Conservation (phyloP, 1,284 basidiomycete genomes). For the Gomphus bonarii region DNA sequence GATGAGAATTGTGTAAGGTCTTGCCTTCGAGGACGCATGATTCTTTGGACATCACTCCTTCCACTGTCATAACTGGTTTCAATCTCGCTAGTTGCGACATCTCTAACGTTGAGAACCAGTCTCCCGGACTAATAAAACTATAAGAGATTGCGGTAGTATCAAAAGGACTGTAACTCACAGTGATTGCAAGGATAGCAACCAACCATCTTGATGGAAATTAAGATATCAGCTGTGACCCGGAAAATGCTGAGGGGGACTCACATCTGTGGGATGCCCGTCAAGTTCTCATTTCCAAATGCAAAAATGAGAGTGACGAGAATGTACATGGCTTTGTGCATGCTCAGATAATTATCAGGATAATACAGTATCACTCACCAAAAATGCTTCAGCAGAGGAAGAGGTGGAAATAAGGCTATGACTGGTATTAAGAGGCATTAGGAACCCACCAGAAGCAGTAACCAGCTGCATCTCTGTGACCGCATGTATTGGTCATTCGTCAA, state of each 20-base stretch:
- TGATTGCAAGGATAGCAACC: not conserved
- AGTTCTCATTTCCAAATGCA: not conserved
- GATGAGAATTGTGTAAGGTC: not conserved
- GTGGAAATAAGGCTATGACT: not conserved
- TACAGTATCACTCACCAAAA: not conserved
- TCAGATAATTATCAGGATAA: not conserved
- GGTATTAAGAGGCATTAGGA: not conserved
- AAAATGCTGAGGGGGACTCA: not conserved
- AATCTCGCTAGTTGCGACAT: not conserved
- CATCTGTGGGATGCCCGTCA: not conserved
- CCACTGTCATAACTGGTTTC: not conserved
- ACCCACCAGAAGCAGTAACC: not conserved
- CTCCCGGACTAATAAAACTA: not conserved
- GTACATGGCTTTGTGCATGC: not conserved
- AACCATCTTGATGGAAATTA: not conserved
- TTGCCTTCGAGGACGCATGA: not conserved
- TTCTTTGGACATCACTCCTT: not conserved
- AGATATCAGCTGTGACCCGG: not conserved
- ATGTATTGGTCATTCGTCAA: not conserved
- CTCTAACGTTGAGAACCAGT: slow-evolving; percentile 1
- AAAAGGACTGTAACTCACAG: too few species aligned
- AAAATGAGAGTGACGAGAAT: not conserved
- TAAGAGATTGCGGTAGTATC: too few species aligned
- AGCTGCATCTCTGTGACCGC: not conserved
- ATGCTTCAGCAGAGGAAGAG: not conserved